Conservation (phyloP, 352 stramenopile genomes). For the Globisporangium barbulae region DNA sequence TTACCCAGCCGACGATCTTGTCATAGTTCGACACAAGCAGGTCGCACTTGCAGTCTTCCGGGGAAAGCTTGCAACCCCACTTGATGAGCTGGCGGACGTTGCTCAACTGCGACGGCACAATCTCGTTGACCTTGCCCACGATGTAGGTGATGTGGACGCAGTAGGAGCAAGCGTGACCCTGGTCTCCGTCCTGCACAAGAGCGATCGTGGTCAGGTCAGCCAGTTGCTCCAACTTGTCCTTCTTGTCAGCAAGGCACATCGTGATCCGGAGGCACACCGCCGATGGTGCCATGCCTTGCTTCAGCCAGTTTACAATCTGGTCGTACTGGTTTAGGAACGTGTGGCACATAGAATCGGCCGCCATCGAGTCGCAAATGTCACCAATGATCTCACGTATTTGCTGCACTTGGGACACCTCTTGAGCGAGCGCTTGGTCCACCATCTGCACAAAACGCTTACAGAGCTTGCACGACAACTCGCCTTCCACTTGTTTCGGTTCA, state of each 20-base stretch:
- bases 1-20: constrained; percentile 13
- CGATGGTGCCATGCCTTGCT: constrained; percentile 56
- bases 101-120: constrained; percentile 11
- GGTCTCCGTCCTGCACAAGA: not conserved
- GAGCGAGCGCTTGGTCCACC: constrained; percentile 49
- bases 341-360: constrained; percentile 74
- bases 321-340: constrained; percentile 73
- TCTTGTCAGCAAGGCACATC: constrained; percentile 45
- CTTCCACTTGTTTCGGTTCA: constrained; percentile 22
- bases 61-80: constrained; percentile 14
- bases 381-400: constrained; percentile 70
- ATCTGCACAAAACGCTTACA: constrained; percentile 79
- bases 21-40: constrained; percentile 17
- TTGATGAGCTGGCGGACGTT: constrained; percentile 5
- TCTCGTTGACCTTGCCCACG: constrained; percentile 11
- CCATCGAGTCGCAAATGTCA: constrained; percentile 72
- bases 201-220: constrained; percentile 2
- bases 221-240: constrained; percentile 5
- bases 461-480: constrained; percentile 61
- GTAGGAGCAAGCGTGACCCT: constrained; percentile 14
- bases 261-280: constrained; percentile 52
- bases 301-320: constrained; percentile 74
- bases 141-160: constrained; percentile 10
- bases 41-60: constrained; percentile 17
- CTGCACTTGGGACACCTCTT: constrained; percentile 62